Conservation (phyloP, 768 basidiomycete species). For the Lentinula detonsa region DNA sequence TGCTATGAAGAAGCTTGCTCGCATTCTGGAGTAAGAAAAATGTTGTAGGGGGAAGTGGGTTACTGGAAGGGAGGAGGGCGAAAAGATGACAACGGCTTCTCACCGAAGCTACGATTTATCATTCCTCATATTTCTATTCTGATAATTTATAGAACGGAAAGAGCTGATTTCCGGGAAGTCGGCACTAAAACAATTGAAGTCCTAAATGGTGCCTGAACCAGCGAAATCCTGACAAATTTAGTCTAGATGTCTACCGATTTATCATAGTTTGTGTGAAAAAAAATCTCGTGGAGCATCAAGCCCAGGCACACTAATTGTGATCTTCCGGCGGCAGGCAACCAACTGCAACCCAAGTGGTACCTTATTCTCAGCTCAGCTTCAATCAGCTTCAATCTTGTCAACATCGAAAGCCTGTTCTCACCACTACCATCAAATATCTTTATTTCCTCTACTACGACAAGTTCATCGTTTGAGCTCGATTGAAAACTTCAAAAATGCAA, state of each 20-base stretch:
- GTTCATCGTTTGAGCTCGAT: no score
- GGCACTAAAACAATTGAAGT: background rate
- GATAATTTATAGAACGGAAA: background rate
- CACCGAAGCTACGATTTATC: background rate
- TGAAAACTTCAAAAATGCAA: no score
- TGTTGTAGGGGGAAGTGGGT: background rate
- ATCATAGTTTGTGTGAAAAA: background rate
- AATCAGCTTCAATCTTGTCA: no score
- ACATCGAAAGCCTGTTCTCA: no score
- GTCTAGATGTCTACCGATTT: background rate
- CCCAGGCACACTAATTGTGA: no score
- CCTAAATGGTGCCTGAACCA: background rate
- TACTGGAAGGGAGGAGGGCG: background rate
- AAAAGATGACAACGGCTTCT: background rate
- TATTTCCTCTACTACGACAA: no score
- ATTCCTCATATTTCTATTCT: background rate
- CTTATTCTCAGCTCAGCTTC: no score
- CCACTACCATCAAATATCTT: no score
- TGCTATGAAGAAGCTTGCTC: background rate
- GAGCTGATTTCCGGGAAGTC: background rate
- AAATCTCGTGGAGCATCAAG: no score
- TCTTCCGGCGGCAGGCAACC: no score
- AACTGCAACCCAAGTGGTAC: no score
- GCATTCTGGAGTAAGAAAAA: background rate
- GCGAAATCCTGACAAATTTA: background rate